Conservation (phyloP, 352 stramenopile genomes). For the Globisporangium alternatum region DNA sequence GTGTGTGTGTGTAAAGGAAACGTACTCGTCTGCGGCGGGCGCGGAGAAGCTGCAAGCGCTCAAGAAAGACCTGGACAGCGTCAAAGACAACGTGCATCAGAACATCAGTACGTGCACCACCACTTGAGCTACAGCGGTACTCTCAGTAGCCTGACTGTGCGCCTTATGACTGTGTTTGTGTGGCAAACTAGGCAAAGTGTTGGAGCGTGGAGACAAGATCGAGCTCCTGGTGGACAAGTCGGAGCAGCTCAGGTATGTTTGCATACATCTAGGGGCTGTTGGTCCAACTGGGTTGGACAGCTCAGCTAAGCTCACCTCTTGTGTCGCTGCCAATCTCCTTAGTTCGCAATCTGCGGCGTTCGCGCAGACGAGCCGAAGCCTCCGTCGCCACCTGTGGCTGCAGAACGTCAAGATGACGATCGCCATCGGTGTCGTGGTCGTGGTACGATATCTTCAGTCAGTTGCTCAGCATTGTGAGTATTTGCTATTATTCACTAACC, state of each 20-base stretch:
- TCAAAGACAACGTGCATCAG: conserved; percentile 77
- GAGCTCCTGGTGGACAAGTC: conserved; percentile 86
- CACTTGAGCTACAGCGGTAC: too few species aligned
- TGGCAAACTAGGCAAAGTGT: conserved; percentile 55
- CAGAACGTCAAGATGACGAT: conserved; percentile 89
- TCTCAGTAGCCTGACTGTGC: not conserved
- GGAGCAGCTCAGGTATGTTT: conserved; percentile 74
- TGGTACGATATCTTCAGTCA: conserved; percentile 32
- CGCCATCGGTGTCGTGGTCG: conserved; percentile 59
- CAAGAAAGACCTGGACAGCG: conserved; percentile 76
- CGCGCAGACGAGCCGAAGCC: conserved; percentile 75
- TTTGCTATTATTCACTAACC: not conserved
- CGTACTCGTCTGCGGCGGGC: conserved; percentile 70
- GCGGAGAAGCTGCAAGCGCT: conserved; percentile 76
- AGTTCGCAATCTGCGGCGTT: conserved; percentile 82
- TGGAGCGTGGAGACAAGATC: conserved; percentile 87
- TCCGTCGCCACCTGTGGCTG: conserved; percentile 81
- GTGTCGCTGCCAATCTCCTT: not conserved
- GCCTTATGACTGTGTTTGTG: not conserved
- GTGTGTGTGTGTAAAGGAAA: conserved; percentile 43
- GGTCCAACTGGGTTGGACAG: not conserved
- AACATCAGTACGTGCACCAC: conserved; percentile 64
- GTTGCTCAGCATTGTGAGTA: not conserved
- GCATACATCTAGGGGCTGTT: not conserved
- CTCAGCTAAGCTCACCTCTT: not conserved